These are phyloP conservation scores for Cicer bijugum DNA, from an alignment of 306 rosid genomes.

Conservation along the genomic window DNA sequence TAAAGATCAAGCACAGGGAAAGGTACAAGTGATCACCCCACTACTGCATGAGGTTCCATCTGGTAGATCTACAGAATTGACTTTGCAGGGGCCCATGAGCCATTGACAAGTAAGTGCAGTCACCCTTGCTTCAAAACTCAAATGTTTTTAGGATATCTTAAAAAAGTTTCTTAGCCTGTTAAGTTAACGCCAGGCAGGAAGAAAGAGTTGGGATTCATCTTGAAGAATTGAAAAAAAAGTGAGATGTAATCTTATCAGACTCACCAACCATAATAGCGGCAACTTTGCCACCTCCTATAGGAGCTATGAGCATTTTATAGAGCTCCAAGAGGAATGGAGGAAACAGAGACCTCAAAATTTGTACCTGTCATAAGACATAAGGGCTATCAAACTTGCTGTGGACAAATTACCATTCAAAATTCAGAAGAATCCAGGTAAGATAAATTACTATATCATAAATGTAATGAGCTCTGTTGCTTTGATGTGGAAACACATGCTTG, in stretches of 20 bases:
- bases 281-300: conserved; percentile 78
- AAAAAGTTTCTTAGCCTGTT: conserved; percentile 33
- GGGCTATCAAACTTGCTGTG: background rate
- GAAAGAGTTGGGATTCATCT: conserved; percentile 23
- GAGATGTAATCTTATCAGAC: conserved; percentile 41
- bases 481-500: background rate
- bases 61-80: conserved; percentile 71
- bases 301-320: conserved; percentile 68
- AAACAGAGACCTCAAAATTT: conserved; percentile 71
- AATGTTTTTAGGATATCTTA: conserved; percentile 44
- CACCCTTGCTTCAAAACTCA: conserved; percentile 82
- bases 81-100: conserved; percentile 89
- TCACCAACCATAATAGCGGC: conserved; percentile 95
- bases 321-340: conserved; percentile 87
- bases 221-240: conserved; percentile 19
- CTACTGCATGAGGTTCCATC: conserved; percentile 71
- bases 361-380: conserved; percentile 57
- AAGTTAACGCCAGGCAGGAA: conserved; percentile 25
- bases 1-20: conserved; percentile 33
- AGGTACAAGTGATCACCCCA: conserved; percentile 68
- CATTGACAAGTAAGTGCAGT: conserved; percentile 89
- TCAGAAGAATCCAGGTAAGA: conserved; percentile 14
- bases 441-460: background rate
- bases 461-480: background rate
- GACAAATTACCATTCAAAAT: conserved; percentile 32